These are phyloP conservation scores for Xylariaceae sp. DNA, from an alignment of 2,329 filamentous ascomycete species.

Conservation along the genomic window DNA sequence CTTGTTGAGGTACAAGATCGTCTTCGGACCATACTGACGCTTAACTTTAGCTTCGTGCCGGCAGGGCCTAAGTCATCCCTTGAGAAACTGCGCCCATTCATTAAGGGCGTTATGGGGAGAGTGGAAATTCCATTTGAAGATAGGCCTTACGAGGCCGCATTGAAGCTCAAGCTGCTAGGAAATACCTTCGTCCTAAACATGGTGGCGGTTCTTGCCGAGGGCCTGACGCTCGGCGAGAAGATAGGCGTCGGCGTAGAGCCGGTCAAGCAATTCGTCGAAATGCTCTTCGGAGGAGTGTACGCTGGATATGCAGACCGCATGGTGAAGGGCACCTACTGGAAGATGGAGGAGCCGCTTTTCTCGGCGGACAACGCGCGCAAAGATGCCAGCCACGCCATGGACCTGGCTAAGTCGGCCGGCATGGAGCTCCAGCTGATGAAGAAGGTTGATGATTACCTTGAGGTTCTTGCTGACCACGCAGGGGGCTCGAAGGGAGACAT, in stretches of 20 bases:
- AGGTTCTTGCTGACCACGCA: constrained; percentile 68
- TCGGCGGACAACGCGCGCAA: constrained; percentile 82
- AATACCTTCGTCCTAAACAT: constrained; percentile 88
- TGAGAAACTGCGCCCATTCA: constrained; percentile 68
- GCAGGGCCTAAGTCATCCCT: constrained; percentile 64
- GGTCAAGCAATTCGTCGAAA: constrained; percentile 73
- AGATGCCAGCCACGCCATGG: constrained; percentile 76
- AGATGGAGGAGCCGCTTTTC: constrained; percentile 79
- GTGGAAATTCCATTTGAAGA: constrained; percentile 56
- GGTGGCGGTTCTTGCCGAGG: constrained; percentile 79
- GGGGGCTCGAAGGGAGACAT: constrained; percentile 76
- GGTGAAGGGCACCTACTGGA: constrained; percentile 76
- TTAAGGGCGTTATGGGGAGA: constrained; percentile 69
- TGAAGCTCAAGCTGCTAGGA: constrained; percentile 79
- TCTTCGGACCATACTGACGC: too few relatives aligned
- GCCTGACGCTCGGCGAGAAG: constrained; percentile 80
- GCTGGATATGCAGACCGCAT: constrained; percentile 77
- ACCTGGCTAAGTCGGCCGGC: constrained; percentile 67
- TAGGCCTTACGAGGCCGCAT: constrained; percentile 56
- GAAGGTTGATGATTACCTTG: constrained; percentile 71
- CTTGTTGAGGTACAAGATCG: too few relatives aligned
- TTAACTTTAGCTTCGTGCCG: constrained; percentile 60
- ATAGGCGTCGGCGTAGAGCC: constrained; percentile 73
- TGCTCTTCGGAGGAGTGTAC: constrained; percentile 78
- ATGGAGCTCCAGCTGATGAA: constrained; percentile 68